Evolutionary conservation across 768 basidiomycete genomes (phyloP).

Genomic region (Kwoniella heveanensis): DNA sequence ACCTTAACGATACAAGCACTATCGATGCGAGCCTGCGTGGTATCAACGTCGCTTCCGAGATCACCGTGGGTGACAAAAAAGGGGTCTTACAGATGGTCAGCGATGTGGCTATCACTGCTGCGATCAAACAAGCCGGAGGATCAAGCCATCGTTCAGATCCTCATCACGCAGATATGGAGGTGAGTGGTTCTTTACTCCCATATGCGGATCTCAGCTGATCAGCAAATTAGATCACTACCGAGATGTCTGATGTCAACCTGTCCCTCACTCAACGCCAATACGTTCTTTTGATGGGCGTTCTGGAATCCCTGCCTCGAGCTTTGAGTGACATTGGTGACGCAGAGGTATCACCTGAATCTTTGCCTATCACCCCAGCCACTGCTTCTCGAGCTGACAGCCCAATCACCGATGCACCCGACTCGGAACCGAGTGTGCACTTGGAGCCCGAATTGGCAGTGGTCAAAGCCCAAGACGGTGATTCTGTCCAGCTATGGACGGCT

Average conservation of each 20-base stretch:
- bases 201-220: constrained; percentile 15
- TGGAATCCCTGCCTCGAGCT: constrained; percentile 63
- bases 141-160: constrained; percentile 63
- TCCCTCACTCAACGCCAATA: constrained; percentile 44
- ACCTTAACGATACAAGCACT: constrained; percentile 62
- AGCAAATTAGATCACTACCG: constrained; percentile 30
- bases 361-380: constrained; percentile 32
- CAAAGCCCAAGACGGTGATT: constrained; percentile 36
- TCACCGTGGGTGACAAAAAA: constrained; percentile 61
- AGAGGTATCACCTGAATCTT: constrained; percentile 45
- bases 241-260: constrained; percentile 49
- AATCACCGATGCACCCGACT: constrained; percentile 4
- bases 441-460: constrained; percentile 56
- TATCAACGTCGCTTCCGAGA: constrained; percentile 76
- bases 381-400: constrained; percentile 21
- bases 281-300: constrained; percentile 39
- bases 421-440: constrained; percentile 50
- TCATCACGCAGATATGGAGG: constrained; percentile 73
- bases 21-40: constrained; percentile 77
- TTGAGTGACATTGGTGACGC: constrained; percentile 57
- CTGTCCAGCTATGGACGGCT: constrained; percentile 64
- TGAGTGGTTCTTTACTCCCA: constrained; percentile 54
- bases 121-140: constrained; percentile 66
- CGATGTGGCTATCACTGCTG: constrained; percentile 74
- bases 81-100: constrained; percentile 83